Evolutionary conservation across 306 rosid genomes (phyloP), one percentile per base, ranked within the genome.

Genomic region (Leucaena leucocephala): DNA sequence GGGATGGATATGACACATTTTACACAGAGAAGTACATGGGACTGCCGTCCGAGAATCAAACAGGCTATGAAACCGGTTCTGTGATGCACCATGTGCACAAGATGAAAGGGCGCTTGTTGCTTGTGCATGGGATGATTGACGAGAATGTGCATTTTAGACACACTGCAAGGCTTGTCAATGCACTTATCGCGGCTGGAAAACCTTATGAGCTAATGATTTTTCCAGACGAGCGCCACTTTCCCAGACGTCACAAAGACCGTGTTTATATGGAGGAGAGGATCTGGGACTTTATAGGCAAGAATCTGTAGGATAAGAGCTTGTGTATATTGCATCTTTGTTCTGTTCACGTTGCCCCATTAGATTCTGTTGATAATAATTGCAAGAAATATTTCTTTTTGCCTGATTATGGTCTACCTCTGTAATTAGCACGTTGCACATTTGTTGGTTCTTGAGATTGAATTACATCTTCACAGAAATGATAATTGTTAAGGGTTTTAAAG

Each of bases 21-120:
- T 96, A 96, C 86, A 96, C 97, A 0, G 99, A 96, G 88, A 96
- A 91, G 87, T 96, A 90, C 91, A 90, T 96, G 99, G 99, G 99
- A 10, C 75, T 89, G 78, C 98, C 98, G 39, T 85, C 83, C 34
- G 88, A 87, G 76, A 88, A 91, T 63, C 68, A 52, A 50, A 71
- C 79, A 40, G 85, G 49, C 21, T 93, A 96, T 21, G 91, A 89
- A 84, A 67, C 11, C 9, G 84, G 92, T 76, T 90, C 89, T 2
- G 93, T 96, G 22, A 90, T 93, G 96, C 84, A 84, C 72, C 98
- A 93, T 22, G 96, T 96, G 72, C 81, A 77, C 73, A 86, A 88
- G 81, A 84, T 96, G 92, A 86, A 80, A 62, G 99, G 99, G 63
- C 77, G 78, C 75, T 84, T 96, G 89, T 79, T 93, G 68, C 85